Evolutionary conservation across 768 basidiomycete species (phyloP), one percentile per base, ranked within the genome.

Genomic region (Lepiota venenata): DNA sequence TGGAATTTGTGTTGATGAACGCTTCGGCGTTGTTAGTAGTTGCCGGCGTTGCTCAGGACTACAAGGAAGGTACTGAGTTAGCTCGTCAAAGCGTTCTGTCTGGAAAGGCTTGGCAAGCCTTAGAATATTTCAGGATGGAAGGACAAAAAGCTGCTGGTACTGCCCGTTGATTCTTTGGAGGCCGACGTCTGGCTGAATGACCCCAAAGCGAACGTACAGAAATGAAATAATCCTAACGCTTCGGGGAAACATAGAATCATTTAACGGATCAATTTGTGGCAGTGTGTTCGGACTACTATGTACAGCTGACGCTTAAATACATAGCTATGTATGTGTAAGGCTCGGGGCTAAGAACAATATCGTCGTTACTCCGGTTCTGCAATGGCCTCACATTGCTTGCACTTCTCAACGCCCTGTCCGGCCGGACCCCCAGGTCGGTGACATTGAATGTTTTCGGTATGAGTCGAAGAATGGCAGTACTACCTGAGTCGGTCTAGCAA

Each of bases 1-100:
- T 85, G 46, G 85, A 97, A 63, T 98, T 94, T 66, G 91, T 98
- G 56, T 71, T 94, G 55, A 72, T 98, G 72, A 98, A 99, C 63
- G 83, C 95, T 2, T 85, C 93, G 4, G 95, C 93, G 12, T 67
- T 98, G 53, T 72, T 99, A 39, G 85, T 94, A 22, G 84, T 98
- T 3, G 85, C 91, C 5, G 94, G 93, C 4, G 54, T 87, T 42
- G 93, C 88, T 18, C 66, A 66, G 29, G 79, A 83, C 62, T 92
- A 80, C 64, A 77, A 78, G 60, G 79, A 92, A 15, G 94, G 93
- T 2, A 83, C 88, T 0, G 69, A 72, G 56, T 61, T 88, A 58
- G 94, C 92, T 21, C 71, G 78, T 60, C 74, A 81, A 62, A 82
- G 84, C 40, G 65, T 88, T 7, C 71, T 66, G 15, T 81, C 83